These are phyloP conservation scores for Sporisorium sorghi DNA, from an alignment of 1,284 basidiomycete species.

Conservation along the genomic window DNA sequence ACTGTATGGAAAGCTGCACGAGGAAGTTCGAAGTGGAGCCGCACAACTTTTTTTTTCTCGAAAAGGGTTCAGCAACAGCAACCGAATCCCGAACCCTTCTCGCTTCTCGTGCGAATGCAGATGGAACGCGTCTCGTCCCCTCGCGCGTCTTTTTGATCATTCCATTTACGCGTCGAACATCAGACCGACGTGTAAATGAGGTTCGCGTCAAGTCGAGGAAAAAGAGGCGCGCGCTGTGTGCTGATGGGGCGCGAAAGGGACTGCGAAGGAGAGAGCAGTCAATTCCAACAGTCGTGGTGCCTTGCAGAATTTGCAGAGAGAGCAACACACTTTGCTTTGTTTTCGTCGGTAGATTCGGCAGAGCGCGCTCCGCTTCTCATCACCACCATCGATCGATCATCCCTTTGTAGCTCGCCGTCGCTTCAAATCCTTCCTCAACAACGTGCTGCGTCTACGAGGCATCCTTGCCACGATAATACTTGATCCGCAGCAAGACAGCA, in stretches of 20 bases:
- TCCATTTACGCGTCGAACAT: conserved; percentile 39
- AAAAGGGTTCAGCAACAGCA: conserved; percentile 7
- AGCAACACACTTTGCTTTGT: background rate
- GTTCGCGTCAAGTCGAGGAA: conserved; percentile 22
- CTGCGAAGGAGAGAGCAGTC: too few relatives aligned
- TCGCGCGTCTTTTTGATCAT: background rate
- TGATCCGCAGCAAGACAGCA: conserved; percentile 1
- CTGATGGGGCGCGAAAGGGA: background rate
- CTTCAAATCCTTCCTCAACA: background rate
- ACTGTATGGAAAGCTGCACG: background rate
- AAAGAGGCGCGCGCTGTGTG: too few relatives aligned
- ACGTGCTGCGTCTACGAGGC: background rate
- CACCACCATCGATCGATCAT: background rate
- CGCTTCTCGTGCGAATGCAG: conserved; percentile 5
- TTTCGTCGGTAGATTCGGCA: too few relatives aligned
- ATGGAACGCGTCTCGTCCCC: conserved; percentile 12
- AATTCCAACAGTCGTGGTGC: background rate
- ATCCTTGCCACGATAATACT: background rate
- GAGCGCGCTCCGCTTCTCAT: background rate
- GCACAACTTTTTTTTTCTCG: conserved; percentile 6
- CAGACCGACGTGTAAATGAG: conserved; percentile 39
- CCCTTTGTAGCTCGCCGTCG: background rate
- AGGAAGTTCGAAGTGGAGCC: background rate
- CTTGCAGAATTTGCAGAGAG: background rate
- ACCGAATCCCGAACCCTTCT: conserved; percentile 13